Percentiles rank a stretch among this genome's conserved stretches.
Conservation (phyloP, 805 yeast genomes). For the Saccharomyces jurei region DNA sequence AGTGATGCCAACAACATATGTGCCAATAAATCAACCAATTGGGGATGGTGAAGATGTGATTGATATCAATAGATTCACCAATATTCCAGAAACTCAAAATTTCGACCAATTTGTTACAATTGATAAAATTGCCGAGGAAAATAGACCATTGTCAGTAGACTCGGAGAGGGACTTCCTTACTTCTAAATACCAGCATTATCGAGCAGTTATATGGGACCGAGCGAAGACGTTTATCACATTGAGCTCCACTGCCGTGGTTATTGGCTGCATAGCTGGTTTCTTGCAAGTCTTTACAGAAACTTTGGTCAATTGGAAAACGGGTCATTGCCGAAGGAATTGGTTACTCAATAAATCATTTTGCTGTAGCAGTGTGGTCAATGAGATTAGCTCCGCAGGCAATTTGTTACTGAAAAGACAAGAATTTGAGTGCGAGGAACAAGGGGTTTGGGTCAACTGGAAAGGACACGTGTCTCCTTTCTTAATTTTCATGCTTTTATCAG, state of each 20-base stretch:
- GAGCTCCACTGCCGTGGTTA: conserved; percentile 62
- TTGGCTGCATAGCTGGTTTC: conserved; percentile 79
- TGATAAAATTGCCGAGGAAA: conserved; percentile 60
- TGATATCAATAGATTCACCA: not conserved
- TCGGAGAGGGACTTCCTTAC: conserved; percentile 5
- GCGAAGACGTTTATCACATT: conserved; percentile 56
- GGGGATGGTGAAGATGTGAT: not conserved
- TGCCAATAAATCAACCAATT: not conserved
- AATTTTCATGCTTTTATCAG: conserved; percentile 51
- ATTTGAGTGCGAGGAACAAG: conserved; percentile 40
- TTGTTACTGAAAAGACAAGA: conserved; percentile 26
- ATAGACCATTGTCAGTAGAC: conserved; percentile 34
- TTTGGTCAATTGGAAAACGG: conserved; percentile 69
- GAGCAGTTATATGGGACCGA: conserved; percentile 19
- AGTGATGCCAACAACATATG: not conserved
- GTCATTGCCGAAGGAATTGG: conserved; percentile 65
- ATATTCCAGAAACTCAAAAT: conserved; percentile 23
- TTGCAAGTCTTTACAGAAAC: conserved; percentile 79
- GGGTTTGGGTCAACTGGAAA: conserved; percentile 61
- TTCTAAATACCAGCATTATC: conserved; percentile 8
- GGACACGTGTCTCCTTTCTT: conserved; percentile 39
- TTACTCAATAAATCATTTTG: conserved; percentile 71
- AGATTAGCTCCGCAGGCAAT: conserved; percentile 23
- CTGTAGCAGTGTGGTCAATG: conserved; percentile 46
- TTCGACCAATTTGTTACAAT: conserved; percentile 59